phyloP scores from a whole-genome alignment of 2,329 filamentous ascomycete genomes.

The Plectosphaerella sp. region DNA sequence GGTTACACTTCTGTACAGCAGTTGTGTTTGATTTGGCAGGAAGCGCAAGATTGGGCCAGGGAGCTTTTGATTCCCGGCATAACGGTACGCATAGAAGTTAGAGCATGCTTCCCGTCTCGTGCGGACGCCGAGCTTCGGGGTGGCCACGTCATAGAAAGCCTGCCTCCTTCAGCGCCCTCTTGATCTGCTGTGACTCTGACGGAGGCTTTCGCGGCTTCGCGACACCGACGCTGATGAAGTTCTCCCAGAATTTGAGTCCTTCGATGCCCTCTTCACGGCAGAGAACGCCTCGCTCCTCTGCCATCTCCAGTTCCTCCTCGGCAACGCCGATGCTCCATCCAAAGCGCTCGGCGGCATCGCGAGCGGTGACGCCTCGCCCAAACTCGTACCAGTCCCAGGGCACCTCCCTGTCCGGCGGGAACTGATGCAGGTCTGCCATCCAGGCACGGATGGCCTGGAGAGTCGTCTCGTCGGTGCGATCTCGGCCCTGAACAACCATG shows the following conservation, averaged over 20 bases:
- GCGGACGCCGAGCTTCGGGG: too few species aligned
- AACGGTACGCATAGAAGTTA: too few species aligned
- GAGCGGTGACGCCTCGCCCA: constrained; percentile 81
- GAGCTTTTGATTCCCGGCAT: too few species aligned
- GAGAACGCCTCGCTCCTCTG: constrained; percentile 80
- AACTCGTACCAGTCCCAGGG: constrained; percentile 74
- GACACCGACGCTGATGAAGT: constrained; percentile 53
- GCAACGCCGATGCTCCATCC: constrained; percentile 97
- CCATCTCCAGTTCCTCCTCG: constrained; percentile 94
- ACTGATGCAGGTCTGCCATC: constrained; percentile 68
- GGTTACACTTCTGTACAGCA: too few species aligned
- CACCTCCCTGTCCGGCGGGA: constrained; percentile 60
- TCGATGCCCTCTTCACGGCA: constrained; percentile 92
- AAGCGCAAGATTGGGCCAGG: too few species aligned
- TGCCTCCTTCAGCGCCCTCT: constrained; percentile 35
- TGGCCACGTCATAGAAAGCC: not conserved
- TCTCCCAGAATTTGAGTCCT: constrained; percentile 90
- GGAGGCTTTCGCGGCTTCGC: constrained; percentile 17
- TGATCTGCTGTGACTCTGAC: constrained; percentile 34
- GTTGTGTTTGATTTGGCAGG: too few species aligned
- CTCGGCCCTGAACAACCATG: constrained; percentile 85
- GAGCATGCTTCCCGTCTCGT: too few species aligned
- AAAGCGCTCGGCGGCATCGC: constrained; percentile 84
- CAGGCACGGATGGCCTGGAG: constrained; percentile 71
- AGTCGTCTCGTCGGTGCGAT: constrained; percentile 88